Evolutionary conservation across 2,329 filamentous ascomycete genomes (phyloP).

Genomic region (Pseudocercospora crystallina): DNA sequence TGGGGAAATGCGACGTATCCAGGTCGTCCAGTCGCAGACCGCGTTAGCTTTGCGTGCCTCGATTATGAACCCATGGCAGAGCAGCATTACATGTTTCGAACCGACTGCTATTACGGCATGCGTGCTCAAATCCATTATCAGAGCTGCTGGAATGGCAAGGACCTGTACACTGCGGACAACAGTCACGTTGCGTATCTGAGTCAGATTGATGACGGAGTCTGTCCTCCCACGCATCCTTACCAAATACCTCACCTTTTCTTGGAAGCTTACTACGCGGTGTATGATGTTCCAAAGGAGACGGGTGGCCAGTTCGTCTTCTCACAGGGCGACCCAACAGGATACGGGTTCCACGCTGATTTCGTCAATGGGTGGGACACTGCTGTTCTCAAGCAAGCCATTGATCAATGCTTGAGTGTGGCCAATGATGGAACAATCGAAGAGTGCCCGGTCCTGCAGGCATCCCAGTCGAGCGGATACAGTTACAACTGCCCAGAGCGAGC

Average conservation of each 20-base stretch:
- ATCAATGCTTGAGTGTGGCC: constrained; percentile 37
- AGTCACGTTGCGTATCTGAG: constrained; percentile 43
- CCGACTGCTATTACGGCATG: constrained; percentile 37
- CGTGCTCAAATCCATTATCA: constrained; percentile 41
- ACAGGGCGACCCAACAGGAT: constrained; percentile 52
- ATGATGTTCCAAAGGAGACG: constrained; percentile 37
- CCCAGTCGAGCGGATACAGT: constrained; percentile 28
- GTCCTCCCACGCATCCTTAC: constrained; percentile 40
- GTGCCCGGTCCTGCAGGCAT: constrained; percentile 34
- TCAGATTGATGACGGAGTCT: constrained; percentile 43
- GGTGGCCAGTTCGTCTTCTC: constrained; percentile 47
- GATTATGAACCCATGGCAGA: constrained; percentile 28
- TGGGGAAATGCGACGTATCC: constrained; percentile 37
- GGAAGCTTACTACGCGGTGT: constrained; percentile 39
- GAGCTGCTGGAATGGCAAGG: constrained; percentile 38
- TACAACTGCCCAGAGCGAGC: constrained; percentile 34
- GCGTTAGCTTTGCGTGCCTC: constrained; percentile 45
- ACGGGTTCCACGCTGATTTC: constrained; percentile 57
- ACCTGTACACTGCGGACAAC: constrained; percentile 41
- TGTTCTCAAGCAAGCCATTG: constrained; percentile 41
- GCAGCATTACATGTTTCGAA: constrained; percentile 33
- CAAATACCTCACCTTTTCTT: constrained; percentile 44
- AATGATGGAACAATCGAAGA: constrained; percentile 37
- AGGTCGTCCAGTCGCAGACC: constrained; percentile 50
- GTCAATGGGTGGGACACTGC: constrained; percentile 50